phyloP scores from a whole-genome alignment of 2,329 filamentous ascomycete species.

The Plectosphaerella plurivora region DNA sequence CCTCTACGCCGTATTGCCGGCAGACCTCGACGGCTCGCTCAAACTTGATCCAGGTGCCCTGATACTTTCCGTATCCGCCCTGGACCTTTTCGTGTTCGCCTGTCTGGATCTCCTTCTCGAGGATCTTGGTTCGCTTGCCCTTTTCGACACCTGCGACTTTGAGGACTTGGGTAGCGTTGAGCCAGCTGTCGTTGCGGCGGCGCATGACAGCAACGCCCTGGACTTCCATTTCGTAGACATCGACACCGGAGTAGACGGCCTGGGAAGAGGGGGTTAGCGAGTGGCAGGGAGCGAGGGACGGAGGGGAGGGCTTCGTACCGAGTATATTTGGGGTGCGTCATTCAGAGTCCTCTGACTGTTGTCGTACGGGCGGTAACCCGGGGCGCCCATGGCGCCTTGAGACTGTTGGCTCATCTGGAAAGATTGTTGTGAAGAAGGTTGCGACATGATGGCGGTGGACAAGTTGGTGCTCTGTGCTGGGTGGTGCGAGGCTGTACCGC shows the following conservation, averaged over 20 bases:
- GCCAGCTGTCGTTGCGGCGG: conserved; percentile 87
- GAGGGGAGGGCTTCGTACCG: conserved; percentile 35
- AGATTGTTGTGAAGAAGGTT: conserved; percentile 49
- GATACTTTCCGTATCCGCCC: conserved; percentile 97
- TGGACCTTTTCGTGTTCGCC: conserved; percentile 98
- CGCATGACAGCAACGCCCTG: conserved; percentile 94
- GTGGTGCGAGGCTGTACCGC: conserved; percentile 5
- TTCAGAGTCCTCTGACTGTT: conserved; percentile 25
- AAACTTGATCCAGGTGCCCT: conserved; percentile 97
- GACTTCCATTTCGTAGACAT: conserved; percentile 98
- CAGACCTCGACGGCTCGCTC: conserved; percentile 90
- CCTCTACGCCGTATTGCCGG: conserved; percentile 72
- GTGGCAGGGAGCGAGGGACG: neutral
- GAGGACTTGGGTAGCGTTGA: conserved; percentile 97
- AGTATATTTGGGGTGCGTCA: conserved; percentile 56
- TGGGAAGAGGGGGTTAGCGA: conserved; percentile 15
- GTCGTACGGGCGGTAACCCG: conserved; percentile 33
- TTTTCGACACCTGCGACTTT: conserved; percentile 98
- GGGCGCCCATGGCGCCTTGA: conserved; percentile 30
- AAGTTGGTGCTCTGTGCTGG: neutral
- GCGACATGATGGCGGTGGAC: conserved; percentile 25
- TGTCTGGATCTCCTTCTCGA: conserved; percentile 95
- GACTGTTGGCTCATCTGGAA: conserved; percentile 54
- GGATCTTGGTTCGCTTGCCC: conserved; percentile 92
- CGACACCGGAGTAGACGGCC: conserved; percentile 91